Percentiles rank a stretch among this genome's conserved stretches.
Evolutionary conservation across 768 basidiomycete genomes (phyloP).

Genomic region (Leccinum truebloodii): DNA sequence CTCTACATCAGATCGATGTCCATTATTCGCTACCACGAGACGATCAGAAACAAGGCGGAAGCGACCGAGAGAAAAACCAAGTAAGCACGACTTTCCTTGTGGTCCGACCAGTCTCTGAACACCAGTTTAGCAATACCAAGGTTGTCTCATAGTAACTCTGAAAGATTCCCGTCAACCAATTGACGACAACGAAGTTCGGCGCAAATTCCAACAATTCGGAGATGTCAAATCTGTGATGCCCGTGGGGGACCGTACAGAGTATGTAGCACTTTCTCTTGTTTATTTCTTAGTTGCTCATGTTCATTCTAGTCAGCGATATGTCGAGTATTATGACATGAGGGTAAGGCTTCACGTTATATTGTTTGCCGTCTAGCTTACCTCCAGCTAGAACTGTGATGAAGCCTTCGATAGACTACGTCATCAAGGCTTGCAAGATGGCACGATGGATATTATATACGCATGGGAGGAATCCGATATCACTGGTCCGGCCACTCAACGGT

Average conservation of each 20-base stretch:
- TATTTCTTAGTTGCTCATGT: slow-evolving; percentile 5
- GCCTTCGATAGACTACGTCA: slow-evolving; percentile 81
- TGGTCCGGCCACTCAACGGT: slow-evolving; percentile 48
- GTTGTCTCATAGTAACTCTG: slow-evolving; percentile 78
- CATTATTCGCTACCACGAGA: slow-evolving; percentile 95
- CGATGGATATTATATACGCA: slow-evolving; percentile 83
- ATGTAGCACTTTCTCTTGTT: slow-evolving; percentile 16
- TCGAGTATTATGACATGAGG: slow-evolving; percentile 93
- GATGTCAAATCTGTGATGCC: slow-evolving; percentile 82
- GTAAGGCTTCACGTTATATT: slow-evolving; percentile 41
- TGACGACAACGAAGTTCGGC: slow-evolving; percentile 82
- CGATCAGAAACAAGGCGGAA: slow-evolving; percentile 63
- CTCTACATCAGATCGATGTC: slow-evolving; percentile 80
- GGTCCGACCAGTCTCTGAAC: slow-evolving; percentile 9
- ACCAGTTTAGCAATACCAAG: slow-evolving; percentile 65
- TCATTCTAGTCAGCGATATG: slow-evolving; percentile 70
- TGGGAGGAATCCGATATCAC: slow-evolving; percentile 73
- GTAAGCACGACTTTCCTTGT: slow-evolving; percentile 38
- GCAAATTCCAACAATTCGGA: slow-evolving; percentile 86
- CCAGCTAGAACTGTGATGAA: slow-evolving; percentile 65
- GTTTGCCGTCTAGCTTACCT: slow-evolving; percentile 10
- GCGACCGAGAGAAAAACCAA: slow-evolving; percentile 78
- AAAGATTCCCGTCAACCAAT: slow-evolving; percentile 71
- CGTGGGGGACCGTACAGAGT: slow-evolving; percentile 66
- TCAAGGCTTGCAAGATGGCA: slow-evolving; percentile 79